Base-by-base conservation (phyloP, 805 yeast species). In the Millerozyma acaciae region DNA sequence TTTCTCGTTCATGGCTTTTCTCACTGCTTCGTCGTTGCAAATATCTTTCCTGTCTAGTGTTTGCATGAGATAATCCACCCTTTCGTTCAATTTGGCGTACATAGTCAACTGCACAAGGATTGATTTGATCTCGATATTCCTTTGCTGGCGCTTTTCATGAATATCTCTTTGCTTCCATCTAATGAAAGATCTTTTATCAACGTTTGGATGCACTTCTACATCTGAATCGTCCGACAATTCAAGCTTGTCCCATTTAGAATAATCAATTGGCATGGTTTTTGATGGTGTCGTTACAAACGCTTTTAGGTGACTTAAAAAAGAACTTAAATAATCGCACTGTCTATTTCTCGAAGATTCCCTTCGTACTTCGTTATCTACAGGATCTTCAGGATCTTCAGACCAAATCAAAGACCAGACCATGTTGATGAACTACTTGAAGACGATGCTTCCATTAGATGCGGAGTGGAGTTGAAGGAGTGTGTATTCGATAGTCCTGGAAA, bases 181-280 rank as follows among this genome's bases (percentile, higher is more conserved):
- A 48, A 93, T 86, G 46, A 93, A 90, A 1, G 97, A 89, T 24
- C 66, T 68, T 55, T 93, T 93, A 58, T 93, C 99, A 20, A 93
- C 98, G 53, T 93, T 93, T 39, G 97, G 99, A 55, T 93, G 99
- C 10, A 90, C 97, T 52, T 93, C 98, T 30, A 93, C 69, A 51
- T 93, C 98, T 6, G 96, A 87, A 59, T 93, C 99, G 56, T 93
- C 99, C 14, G 96, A 86, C 24, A 93, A 66, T 57, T 93, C 98
- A 38, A 93, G 76, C 55, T 87, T 86, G 60, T 93, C 99, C 97
- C 98, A 93, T 56, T 90, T 93, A 8, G 96, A 87, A 62, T 93
- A 93, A 57, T 93, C 98, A 44, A 93, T 79, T 20, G 85, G 79
- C 94, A 84, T 85, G 16, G 26, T 51, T 24, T 23, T 6, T 15